Evolutionary conservation across 352 stramenopile species (phyloP).

Genomic region (Phytophthora idaei): DNA sequence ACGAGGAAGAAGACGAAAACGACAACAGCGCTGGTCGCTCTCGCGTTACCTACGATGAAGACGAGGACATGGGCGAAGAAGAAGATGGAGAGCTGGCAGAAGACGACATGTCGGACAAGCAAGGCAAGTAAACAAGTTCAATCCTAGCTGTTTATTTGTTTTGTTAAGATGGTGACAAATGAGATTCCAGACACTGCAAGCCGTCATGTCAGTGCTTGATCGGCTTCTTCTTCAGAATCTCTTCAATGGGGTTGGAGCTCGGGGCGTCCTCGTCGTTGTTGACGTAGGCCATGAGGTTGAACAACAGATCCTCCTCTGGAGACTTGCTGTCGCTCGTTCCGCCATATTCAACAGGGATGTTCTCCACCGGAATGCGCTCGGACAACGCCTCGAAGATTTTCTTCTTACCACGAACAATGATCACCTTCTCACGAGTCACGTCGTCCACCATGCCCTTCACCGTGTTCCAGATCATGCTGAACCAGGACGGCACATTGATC

Average conservation of each 20-base stretch:
- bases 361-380: constrained; percentile 74
- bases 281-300: constrained; percentile 73
- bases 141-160: constrained; percentile 7
- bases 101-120: too few species aligned
- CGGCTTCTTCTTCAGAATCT: constrained; percentile 51
- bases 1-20: constrained; percentile 38
- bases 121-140: constrained; percentile 10
- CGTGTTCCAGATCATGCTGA: constrained; percentile 92
- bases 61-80: constrained; percentile 33
- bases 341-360: constrained; percentile 84
- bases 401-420: constrained; percentile 86
- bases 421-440: constrained; percentile 93
- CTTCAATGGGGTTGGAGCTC: constrained; percentile 59
- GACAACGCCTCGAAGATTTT: constrained; percentile 81
- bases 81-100: constrained; percentile 25
- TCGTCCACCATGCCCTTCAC: constrained; percentile 93
- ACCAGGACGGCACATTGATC: constrained; percentile 95
- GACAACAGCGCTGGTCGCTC: constrained; percentile 29
- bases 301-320: constrained; percentile 72
- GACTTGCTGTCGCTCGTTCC: constrained; percentile 67
- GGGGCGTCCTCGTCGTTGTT: constrained; percentile 69
- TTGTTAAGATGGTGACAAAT: constrained; percentile 10
- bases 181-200: background rate
- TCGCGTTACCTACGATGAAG: constrained; percentile 21
- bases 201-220: constrained; percentile 41